Percentiles rank a stretch among this genome's conserved stretches.
Evolutionary conservation across 2,329 filamentous ascomycete genomes (phyloP).

Genomic region (Seiridium unicorne): DNA sequence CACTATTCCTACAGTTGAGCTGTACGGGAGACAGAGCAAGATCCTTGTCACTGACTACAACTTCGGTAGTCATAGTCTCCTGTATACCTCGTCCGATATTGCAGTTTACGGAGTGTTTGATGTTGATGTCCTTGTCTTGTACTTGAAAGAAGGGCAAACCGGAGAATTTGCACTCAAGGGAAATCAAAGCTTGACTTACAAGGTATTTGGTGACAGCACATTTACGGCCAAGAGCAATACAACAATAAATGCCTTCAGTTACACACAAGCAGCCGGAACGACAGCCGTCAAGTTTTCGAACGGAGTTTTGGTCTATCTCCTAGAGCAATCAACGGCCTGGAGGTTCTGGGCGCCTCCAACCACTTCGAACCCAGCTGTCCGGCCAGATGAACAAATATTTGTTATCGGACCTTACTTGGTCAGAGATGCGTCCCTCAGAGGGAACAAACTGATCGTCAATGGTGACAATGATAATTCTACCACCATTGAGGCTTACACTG

Average conservation of each 20-base stretch:
- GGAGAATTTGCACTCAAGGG: conserved; percentile 49
- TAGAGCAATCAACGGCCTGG: conserved; percentile 53
- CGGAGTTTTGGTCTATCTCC: conserved; percentile 47
- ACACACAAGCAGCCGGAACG: conserved; percentile 43
- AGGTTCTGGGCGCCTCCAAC: conserved; percentile 52
- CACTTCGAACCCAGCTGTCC: conserved; percentile 39
- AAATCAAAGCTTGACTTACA: conserved; percentile 33
- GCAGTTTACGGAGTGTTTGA: conserved; percentile 43
- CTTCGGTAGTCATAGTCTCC: conserved; percentile 42
- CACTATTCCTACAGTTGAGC: conserved; percentile 42
- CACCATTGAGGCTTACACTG: conserved; percentile 60
- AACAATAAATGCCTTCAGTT: conserved; percentile 36
- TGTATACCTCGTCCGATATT: conserved; percentile 51
- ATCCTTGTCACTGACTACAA: conserved; percentile 53
- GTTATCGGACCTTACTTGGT: conserved; percentile 56
- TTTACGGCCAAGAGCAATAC: conserved; percentile 27
- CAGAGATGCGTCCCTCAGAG: conserved; percentile 49
- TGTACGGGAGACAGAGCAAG: conserved; percentile 51
- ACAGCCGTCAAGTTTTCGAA: conserved; percentile 48
- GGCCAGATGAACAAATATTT: conserved; percentile 49
- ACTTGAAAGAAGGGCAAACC: conserved; percentile 44
- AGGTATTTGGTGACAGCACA: conserved; percentile 36
- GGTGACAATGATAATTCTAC: conserved; percentile 65
- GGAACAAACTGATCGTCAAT: conserved; percentile 49
- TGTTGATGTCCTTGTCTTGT: conserved; percentile 44